These are phyloP conservation scores for Pichia kluyveri DNA, from an alignment of 805 yeast species.

Conservation along the genomic window DNA sequence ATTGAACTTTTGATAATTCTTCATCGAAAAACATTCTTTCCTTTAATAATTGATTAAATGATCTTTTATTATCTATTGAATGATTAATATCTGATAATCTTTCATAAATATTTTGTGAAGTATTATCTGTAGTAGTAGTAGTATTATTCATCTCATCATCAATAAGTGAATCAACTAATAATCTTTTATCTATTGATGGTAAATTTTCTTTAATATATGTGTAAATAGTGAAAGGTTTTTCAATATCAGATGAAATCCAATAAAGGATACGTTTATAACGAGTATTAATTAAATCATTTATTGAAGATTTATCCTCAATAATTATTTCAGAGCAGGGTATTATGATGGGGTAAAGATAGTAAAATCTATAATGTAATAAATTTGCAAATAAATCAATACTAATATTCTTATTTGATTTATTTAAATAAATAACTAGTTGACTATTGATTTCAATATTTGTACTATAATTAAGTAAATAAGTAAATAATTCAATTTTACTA, in stretches of 20 bases:
- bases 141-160: no score
- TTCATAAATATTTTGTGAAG: constrained; percentile 28
- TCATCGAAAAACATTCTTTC: constrained; percentile 22
- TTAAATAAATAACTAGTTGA: background rate
- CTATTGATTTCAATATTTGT: background rate
- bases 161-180: constrained; percentile 17
- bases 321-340: constrained; percentile 1
- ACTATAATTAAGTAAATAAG: background rate
- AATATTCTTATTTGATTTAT: background rate
- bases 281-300: background rate
- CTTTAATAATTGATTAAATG: constrained; percentile 17
- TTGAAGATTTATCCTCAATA: background rate
- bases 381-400: constrained; percentile 2
- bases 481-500: no score
- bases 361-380: constrained; percentile 19
- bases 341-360: constrained; percentile 20
- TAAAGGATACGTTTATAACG: background rate
- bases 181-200: constrained; percentile 8
- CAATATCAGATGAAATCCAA: background rate
- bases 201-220: background rate
- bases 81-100: background rate
- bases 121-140: constrained; percentile 11
- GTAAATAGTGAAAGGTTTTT: background rate
- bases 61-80: constrained; percentile 1
- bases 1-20: constrained; percentile 14